These are phyloP conservation scores for Backusella australiensis DNA, from an alignment of 192 early-diverging fungal genomes.

Conservation along the genomic window DNA sequence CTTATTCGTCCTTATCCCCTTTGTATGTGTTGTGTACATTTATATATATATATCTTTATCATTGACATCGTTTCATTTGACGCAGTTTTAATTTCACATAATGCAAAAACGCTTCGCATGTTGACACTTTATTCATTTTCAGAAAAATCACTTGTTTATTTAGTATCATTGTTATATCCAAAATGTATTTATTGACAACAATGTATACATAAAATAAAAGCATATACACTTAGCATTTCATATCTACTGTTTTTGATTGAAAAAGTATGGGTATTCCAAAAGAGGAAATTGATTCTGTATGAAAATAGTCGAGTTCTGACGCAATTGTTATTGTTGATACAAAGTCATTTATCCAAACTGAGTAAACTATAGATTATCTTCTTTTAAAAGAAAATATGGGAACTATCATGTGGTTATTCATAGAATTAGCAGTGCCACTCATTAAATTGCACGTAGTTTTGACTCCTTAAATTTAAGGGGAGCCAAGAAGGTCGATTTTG, in stretches of 20 bases:
- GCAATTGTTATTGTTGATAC: not conserved
- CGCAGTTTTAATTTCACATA: constrained; percentile 1
- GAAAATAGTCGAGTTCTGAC: not conserved
- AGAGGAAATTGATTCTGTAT: not conserved
- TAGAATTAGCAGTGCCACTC: too few relatives aligned
- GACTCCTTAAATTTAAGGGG: too few relatives aligned
- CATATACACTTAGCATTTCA: too few relatives aligned
- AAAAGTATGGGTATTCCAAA: not conserved
- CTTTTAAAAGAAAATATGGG: not conserved
- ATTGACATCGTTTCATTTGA: not conserved
- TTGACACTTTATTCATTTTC: not conserved
- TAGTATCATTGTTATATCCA: not conserved
- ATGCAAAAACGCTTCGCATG: not conserved
- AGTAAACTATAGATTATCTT: not conserved
- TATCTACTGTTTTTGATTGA: not conserved
- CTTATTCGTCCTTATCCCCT: not conserved
- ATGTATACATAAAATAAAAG: too few relatives aligned
- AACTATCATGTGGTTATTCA: too few relatives aligned
- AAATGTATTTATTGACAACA: not conserved
- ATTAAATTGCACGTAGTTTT: too few relatives aligned
- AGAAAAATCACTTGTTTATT: not conserved
- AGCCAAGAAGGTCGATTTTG: too few relatives aligned
- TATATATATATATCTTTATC: not conserved
- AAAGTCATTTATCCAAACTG: not conserved
- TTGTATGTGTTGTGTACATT: not conserved